Evolutionary conservation across 768 basidiomycete genomes (phyloP).

Genomic region (Gyrodon lividus): DNA sequence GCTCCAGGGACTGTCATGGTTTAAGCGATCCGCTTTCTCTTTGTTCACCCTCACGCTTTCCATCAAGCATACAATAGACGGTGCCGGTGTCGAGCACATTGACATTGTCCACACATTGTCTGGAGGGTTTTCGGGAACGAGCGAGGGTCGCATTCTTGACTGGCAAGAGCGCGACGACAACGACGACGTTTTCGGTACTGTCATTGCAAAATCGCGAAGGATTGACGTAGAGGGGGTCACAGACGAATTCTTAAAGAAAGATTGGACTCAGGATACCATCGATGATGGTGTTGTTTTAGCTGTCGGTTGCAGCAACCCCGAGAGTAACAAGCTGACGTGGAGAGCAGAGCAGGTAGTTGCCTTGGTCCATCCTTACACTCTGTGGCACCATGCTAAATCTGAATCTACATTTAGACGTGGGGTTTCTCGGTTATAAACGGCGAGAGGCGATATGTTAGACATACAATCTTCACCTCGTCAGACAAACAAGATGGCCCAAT

Average conservation of each 20-base stretch:
- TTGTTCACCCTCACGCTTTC: constrained; percentile 55
- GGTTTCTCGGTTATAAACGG: constrained; percentile 60
- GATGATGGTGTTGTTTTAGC: constrained; percentile 36
- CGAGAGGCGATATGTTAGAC: constrained; percentile 59
- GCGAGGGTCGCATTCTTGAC: constrained; percentile 55
- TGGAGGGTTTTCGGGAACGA: constrained; percentile 57
- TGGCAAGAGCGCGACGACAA: constrained; percentile 52
- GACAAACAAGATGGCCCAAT: constrained; percentile 49
- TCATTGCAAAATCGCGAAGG: constrained; percentile 55
- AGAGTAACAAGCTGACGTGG: constrained; percentile 61
- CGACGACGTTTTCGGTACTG: constrained; percentile 61
- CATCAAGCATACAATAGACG: constrained; percentile 66
- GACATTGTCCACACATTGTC: constrained; percentile 65
- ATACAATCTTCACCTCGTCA: constrained; percentile 63
- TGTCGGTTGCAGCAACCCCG: constrained; percentile 54
- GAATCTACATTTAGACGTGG: constrained; percentile 44
- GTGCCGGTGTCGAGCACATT: constrained; percentile 58
- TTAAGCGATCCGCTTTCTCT: constrained; percentile 61
- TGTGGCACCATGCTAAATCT: too few relatives aligned
- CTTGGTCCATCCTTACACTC: constrained; percentile 6
- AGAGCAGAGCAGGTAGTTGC: constrained; percentile 54
- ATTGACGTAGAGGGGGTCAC: constrained; percentile 46
- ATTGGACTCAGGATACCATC: constrained; percentile 43
- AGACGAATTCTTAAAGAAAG: constrained; percentile 40
- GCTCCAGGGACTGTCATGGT: constrained; percentile 73